Percentiles rank a stretch among this genome's conserved stretches.
These are phyloP conservation scores for Tremella yokohamensis DNA, from an alignment of 768 basidiomycete genomes.

Conservation along the genomic window DNA sequence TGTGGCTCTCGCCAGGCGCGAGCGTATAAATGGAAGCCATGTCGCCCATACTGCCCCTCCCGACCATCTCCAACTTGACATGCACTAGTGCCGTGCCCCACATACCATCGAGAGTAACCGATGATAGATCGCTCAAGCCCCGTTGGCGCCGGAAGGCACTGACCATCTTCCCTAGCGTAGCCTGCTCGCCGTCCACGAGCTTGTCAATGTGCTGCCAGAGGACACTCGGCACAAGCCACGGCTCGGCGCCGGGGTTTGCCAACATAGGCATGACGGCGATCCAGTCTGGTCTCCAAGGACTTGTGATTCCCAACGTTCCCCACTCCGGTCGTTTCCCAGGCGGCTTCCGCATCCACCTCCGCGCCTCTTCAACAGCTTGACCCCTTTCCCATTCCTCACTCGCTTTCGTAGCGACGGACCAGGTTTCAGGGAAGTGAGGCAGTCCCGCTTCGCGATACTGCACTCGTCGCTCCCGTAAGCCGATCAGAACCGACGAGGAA, in stretches of 20 bases:
- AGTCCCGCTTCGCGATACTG: conserved; percentile 78
- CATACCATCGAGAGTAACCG: conserved; percentile 55
- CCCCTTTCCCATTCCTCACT: conserved; percentile 58
- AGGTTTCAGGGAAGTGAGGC: conserved; percentile 77
- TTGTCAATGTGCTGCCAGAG: background rate
- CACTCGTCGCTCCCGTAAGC: conserved; percentile 74
- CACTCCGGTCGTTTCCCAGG: conserved; percentile 81
- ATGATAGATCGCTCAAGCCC: conserved; percentile 53
- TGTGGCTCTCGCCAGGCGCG: no score
- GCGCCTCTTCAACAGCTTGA: conserved; percentile 59
- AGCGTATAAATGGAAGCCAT: conserved; percentile 73
- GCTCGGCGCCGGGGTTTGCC: conserved; percentile 48
- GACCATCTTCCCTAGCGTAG: conserved; percentile 58
- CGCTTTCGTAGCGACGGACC: conserved; percentile 58
- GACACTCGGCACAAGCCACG: background rate
- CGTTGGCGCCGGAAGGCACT: conserved; percentile 63
- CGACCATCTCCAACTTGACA: conserved; percentile 62
- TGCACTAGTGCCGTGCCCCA: conserved; percentile 64
- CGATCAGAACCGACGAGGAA: conserved; percentile 79
- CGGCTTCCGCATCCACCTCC: conserved; percentile 72
- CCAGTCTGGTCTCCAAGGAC: conserved; percentile 79
- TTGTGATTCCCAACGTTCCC: conserved; percentile 61
- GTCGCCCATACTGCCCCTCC: conserved; percentile 70
- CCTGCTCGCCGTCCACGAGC: background rate
- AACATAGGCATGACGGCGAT: conserved; percentile 15